phyloP scores from a whole-genome alignment of 768 basidiomycete genomes.

The Saitozyma podzolica region DNA sequence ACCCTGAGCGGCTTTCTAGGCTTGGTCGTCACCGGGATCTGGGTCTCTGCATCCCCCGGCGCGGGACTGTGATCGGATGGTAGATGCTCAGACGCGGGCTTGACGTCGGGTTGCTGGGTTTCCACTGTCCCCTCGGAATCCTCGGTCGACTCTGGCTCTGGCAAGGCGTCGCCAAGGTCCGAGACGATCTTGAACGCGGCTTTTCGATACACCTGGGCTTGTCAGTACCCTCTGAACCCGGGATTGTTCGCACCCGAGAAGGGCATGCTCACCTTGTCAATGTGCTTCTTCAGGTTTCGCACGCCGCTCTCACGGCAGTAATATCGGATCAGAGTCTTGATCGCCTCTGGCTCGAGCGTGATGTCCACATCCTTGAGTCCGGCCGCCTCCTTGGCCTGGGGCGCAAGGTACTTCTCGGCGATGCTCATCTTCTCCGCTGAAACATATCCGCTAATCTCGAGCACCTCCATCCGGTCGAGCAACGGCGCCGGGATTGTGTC shows the following conservation, averaged over 20 bases:
- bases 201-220: constrained; percentile 84
- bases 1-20: constrained; percentile 77
- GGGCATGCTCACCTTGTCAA: constrained; percentile 74
- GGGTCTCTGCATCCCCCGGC: constrained; percentile 12
- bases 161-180: constrained; percentile 83
- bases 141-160: constrained; percentile 57
- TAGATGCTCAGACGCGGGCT: constrained; percentile 50
- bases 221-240: neutral
- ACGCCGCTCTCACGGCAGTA: constrained; percentile 98
- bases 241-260: neutral
- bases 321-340: constrained; percentile 89
- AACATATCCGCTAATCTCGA: constrained; percentile 92
- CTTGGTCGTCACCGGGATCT: constrained; percentile 68
- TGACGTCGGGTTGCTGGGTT: constrained; percentile 58
- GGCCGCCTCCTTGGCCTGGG: constrained; percentile 87
- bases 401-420: constrained; percentile 80
- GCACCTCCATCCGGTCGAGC: constrained; percentile 92
- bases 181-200: constrained; percentile 87
- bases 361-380: constrained; percentile 86
- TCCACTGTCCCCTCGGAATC: constrained; percentile 56
- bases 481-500: constrained; percentile 92
- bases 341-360: constrained; percentile 68
- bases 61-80: constrained; percentile 44
- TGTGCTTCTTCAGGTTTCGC: constrained; percentile 94
- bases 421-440: constrained; percentile 89